phyloP scores from a whole-genome alignment of 2,329 filamentous ascomycete species.

The Aspergillus persii region DNA sequence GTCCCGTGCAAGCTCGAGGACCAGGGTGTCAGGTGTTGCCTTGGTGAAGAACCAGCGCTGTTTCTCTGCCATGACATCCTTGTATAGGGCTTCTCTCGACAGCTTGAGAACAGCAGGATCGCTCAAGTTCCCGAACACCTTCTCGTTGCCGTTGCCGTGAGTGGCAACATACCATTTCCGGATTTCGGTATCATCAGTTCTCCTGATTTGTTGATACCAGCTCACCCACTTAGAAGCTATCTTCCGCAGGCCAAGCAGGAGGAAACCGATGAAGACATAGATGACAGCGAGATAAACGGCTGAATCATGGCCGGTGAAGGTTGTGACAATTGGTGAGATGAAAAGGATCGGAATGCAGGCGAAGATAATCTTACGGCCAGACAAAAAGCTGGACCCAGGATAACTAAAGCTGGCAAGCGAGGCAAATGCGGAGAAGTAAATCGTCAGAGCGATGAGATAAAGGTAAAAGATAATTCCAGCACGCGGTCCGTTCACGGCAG shows the following conservation, averaged over 20 bases:
- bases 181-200: constrained; percentile 39
- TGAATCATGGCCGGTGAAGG: constrained; percentile 54
- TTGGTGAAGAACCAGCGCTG: constrained; percentile 44
- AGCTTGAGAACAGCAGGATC: constrained; percentile 51
- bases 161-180: constrained; percentile 39
- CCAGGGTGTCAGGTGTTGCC: constrained; percentile 45
- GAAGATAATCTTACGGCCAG: constrained; percentile 58
- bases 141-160: constrained; percentile 33
- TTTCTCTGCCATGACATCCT: constrained; percentile 47
- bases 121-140: constrained; percentile 45
- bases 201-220: constrained; percentile 48
- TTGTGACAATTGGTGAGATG: constrained; percentile 57
- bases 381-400: constrained; percentile 54
- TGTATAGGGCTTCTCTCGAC: constrained; percentile 46
- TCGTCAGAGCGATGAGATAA: constrained; percentile 57
- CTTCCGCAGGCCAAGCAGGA: constrained; percentile 54
- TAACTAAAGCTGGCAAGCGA: constrained; percentile 55
- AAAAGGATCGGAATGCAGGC: constrained; percentile 56
- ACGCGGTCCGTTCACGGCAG: constrained; percentile 43
- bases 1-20: constrained; percentile 51
- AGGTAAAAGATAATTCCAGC: constrained; percentile 58
- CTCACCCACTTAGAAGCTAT: constrained; percentile 59
- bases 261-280: constrained; percentile 51
- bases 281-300: constrained; percentile 57
- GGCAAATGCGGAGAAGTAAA: constrained; percentile 59